Conservation (phyloP, 805 yeast species). For the Middelhovenomyces tepae region DNA sequence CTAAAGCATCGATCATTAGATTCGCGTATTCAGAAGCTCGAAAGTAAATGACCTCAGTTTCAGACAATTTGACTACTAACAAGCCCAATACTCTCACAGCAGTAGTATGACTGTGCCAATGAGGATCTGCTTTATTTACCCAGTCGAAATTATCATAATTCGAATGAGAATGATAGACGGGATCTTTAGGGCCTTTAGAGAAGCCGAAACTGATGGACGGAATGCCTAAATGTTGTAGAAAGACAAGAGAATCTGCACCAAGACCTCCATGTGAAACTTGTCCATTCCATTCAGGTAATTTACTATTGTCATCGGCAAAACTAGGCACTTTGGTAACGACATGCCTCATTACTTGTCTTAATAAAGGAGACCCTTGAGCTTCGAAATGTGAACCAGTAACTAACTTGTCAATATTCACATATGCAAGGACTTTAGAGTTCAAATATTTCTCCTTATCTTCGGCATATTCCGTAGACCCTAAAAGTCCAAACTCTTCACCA, state of each 20-base stretch:
- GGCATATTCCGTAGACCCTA: constrained; percentile 75
- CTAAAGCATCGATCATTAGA: constrained; percentile 32
- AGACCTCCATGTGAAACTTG: constrained; percentile 48
- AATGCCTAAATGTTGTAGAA: constrained; percentile 34
- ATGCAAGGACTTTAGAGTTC: constrained; percentile 48
- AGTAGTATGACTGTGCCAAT: constrained; percentile 49
- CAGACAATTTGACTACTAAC: constrained; percentile 40
- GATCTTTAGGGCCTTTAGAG: constrained; percentile 34
- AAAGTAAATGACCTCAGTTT: constrained; percentile 38
- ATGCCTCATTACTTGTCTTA: constrained; percentile 38
- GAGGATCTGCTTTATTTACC: too few species aligned
- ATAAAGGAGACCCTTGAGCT: constrained; percentile 51
- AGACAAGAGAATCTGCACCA: constrained; percentile 55
- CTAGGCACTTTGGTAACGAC: constrained; percentile 38
- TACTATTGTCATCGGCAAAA: constrained; percentile 30
- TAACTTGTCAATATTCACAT: constrained; percentile 62
- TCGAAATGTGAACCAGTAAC: constrained; percentile 45
- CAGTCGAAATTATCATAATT: constrained; percentile 64
- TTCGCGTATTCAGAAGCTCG: constrained; percentile 34
- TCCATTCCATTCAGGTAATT: constrained; percentile 26
- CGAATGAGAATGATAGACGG: constrained; percentile 70
- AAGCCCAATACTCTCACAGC: constrained; percentile 48
- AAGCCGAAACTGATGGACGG: constrained; percentile 52
- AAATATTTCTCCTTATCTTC: constrained; percentile 46
- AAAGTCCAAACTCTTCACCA: constrained; percentile 62